These are phyloP conservation scores for Chamaenerion angustifolium DNA, from an alignment of 345 rosid species.

Conservation along the genomic window DNA sequence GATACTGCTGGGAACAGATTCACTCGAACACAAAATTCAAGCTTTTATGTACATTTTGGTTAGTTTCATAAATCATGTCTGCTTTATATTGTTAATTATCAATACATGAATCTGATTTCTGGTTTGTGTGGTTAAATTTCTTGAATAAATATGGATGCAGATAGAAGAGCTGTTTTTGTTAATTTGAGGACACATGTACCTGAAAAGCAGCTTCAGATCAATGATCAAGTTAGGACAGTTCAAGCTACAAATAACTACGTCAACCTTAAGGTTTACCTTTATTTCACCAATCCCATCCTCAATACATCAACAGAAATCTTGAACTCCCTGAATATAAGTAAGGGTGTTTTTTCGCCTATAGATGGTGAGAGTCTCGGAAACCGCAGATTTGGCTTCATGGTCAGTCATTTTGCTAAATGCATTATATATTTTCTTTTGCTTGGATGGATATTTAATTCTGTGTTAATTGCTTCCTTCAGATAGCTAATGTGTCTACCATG, in stretches of 20 bases:
- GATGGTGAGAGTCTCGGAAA: conserved; percentile 38
- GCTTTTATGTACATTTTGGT: conserved; percentile 64
- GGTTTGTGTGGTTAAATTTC: not conserved
- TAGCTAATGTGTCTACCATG: conserved; percentile 34
- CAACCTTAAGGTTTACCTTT: conserved; percentile 53
- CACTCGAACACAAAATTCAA: conserved; percentile 50
- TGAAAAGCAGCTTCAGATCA: conserved; percentile 54
- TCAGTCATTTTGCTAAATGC: conserved; percentile 10
- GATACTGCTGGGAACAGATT: conserved; percentile 71
- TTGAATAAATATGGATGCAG: conserved; percentile 18
- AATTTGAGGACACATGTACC: conserved; percentile 55
- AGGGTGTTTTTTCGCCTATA: conserved; percentile 49
- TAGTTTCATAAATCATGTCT: conserved; percentile 13
- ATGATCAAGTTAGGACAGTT: conserved; percentile 47
- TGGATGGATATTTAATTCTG: not conserved
- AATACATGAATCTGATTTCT: not conserved
- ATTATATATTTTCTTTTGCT: not conserved
- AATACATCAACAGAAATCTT: conserved; percentile 58
- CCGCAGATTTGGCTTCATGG: conserved; percentile 74
- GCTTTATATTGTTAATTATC: not conserved
- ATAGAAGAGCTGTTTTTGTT: conserved; percentile 58
- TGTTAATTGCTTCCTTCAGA: conserved; percentile 25
- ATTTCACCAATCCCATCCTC: conserved; percentile 67
- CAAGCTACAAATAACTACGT: conserved; percentile 59
- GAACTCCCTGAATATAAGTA: conserved; percentile 32